phyloP scores from a whole-genome alignment of 164 flowering plant genomes.

The Tetracentron sinense region DNA sequence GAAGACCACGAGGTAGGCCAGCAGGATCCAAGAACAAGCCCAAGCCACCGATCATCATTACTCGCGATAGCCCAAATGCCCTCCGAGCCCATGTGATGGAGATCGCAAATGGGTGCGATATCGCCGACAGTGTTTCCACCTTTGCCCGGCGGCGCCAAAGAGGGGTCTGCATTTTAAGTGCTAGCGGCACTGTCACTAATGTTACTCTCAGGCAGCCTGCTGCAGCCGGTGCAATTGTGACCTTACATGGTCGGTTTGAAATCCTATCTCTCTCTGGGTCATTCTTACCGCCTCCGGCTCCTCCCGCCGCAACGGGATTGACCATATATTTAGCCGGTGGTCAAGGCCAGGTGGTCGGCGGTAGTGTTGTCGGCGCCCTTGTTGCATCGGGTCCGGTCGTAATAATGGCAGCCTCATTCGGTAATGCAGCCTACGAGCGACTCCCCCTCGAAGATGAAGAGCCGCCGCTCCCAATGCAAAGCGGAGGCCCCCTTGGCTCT shows the following conservation, averaged over 20 bases:
- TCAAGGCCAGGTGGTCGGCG: constrained; percentile 80
- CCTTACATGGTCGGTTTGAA: constrained; percentile 82
- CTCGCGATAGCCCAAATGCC: constrained; percentile 84
- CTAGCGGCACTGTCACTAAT: constrained; percentile 69
- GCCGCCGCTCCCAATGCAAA: constrained; percentile 24
- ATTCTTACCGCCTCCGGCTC: constrained; percentile 85
- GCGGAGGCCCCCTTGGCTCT: constrained; percentile 29
- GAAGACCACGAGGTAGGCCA: constrained; percentile 78
- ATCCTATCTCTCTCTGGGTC: constrained; percentile 67
- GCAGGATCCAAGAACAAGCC: constrained; percentile 93
- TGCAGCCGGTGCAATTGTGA: constrained; percentile 59
- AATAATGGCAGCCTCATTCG: constrained; percentile 61
- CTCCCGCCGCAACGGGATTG: constrained; percentile 74
- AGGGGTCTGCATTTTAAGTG: constrained; percentile 79
- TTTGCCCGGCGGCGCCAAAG: constrained; percentile 70
- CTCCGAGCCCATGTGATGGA: constrained; percentile 88
- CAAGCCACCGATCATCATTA: constrained; percentile 86
- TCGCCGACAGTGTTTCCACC: constrained; percentile 56
- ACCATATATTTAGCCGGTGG: constrained; percentile 84
- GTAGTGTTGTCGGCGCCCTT: constrained; percentile 56
- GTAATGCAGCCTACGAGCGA: constrained; percentile 65
- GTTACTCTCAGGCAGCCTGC: constrained; percentile 77
- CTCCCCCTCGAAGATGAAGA: constrained; percentile 63
- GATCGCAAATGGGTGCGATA: constrained; percentile 73
- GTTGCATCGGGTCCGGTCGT: constrained; percentile 59